Evolutionary conservation across 345 rosid species (phyloP), one percentile per base, ranked within the genome.

Genomic region (Excoecaria agallocha): DNA sequence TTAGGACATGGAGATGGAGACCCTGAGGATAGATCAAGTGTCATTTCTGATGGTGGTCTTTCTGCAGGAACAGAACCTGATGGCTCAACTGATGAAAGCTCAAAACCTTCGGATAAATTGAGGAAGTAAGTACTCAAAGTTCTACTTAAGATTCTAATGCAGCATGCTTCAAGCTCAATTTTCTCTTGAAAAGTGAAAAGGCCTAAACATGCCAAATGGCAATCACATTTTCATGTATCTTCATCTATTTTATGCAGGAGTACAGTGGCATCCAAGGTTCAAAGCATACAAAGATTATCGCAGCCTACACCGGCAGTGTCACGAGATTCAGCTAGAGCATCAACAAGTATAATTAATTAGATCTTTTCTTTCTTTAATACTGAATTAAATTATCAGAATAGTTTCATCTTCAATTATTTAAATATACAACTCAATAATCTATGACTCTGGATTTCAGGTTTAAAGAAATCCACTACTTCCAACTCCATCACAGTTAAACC

Each of bases 61-160:
- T 85, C 92, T 71, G 22, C 59, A 12, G 88, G 82, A 78, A 78
- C 85, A 56, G 89, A 78, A 13, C 70, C 84, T 57, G 89, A 84
- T 77, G 80, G 72, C 70, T 82, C 82, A 10, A 48, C 78, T 8
- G 88, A 87, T 11, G 78, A 76, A 25, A 57, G 74, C 64, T 37
- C 76, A 58, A 83, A 77, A 73, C 81, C 48, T 2, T 79, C 84
- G 3, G 81, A 79, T 22, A 54, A 58, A 65, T 59, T 75, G 49
- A 86, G 82, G 68, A 88, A 70, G 98, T 91, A 66, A 82, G 81
- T 69, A 62, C 17, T 58, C 0, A 15, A 19, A 51, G 17, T 16
- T 3, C 56, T 51, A 0, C 6, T 3, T 16, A 15, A 51, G 7
- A 51, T 51, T 6, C 52, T 51, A 43, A 5, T 51, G 19, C 6